A percentile compares a stretch with the other conserved stretches of the same genome.
Conservation (phyloP, 331 rosid species). For the Malus hybrid region DNA sequence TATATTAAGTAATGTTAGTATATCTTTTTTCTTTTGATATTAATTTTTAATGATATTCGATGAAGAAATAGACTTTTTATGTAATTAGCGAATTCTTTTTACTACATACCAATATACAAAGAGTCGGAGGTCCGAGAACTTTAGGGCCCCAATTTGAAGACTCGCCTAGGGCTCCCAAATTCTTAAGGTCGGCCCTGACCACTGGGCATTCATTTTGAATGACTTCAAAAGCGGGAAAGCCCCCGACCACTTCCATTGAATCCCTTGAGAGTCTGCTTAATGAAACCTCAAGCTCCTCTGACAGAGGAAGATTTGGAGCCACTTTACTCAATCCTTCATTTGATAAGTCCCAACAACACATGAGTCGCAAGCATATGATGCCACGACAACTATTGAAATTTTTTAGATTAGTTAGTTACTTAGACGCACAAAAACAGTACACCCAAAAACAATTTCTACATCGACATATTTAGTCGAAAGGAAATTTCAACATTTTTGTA, state of each 20-base stretch:
- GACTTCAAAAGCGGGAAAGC: constrained; percentile 21
- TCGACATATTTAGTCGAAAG: background rate
- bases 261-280: too few species aligned
- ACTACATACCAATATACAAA: too few species aligned
- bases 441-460: background rate
- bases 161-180: too few species aligned
- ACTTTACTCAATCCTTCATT: constrained; percentile 8
- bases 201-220: background rate
- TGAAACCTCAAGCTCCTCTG: constrained; percentile 33
- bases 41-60: too few species aligned
- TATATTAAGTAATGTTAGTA: too few species aligned
- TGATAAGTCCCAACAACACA: constrained; percentile 9
- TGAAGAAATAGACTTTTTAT: too few species aligned
- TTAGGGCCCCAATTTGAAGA: too few species aligned
- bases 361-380: constrained; percentile 33
- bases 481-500: background rate
- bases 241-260: constrained; percentile 14
- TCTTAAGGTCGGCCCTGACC: too few species aligned
- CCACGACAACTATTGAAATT: constrained; percentile 28
- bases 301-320: constrained; percentile 20
- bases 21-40: too few species aligned
- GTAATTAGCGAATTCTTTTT: too few species aligned
- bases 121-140: too few species aligned
- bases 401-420: background rate
- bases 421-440: background rate